Conservation (phyloP, 495 filamentous ascomycete genomes). For the Thozetella sp. region DNA sequence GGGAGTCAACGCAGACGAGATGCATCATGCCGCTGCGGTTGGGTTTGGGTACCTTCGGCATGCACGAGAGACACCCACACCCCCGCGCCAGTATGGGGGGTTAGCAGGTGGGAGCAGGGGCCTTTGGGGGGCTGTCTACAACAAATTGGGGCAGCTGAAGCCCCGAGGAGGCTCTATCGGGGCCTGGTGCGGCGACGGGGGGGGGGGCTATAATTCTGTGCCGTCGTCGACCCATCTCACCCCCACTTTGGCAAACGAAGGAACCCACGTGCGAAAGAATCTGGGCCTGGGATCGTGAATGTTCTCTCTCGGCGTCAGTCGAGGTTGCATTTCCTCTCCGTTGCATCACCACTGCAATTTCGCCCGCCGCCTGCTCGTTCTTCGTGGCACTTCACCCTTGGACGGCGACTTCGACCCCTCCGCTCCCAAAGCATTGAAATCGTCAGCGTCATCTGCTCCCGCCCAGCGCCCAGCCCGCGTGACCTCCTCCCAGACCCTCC, state of each 20-base stretch:
- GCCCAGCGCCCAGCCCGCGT: neutral
- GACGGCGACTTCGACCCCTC: neutral
- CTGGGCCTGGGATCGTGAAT: neutral
- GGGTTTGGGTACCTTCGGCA: too few species aligned
- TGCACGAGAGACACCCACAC: too few species aligned
- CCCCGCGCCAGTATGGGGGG: too few species aligned
- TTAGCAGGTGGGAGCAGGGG: too few species aligned
- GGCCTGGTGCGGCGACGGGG: too few species aligned
- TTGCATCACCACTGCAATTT: neutral
- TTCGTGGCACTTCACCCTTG: neutral
- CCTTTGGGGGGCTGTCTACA: too few species aligned
- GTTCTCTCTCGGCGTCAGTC: neutral
- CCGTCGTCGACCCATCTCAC: neutral
- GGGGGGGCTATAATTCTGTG: neutral
- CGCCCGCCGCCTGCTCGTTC: neutral
- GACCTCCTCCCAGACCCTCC: neutral
- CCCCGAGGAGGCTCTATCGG: too few species aligned
- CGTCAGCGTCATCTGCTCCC: neutral
- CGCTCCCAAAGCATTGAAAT: neutral
- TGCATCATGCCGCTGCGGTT: neutral
- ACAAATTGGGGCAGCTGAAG: too few species aligned
- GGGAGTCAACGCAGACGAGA: too few species aligned
- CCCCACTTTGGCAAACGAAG: neutral
- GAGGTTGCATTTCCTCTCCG: neutral
- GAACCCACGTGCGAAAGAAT: slow-evolving; percentile 1